These are phyloP conservation scores for Aureobasidium musti DNA, from an alignment of 2,329 filamentous ascomycete species.

Conservation along the genomic window DNA sequence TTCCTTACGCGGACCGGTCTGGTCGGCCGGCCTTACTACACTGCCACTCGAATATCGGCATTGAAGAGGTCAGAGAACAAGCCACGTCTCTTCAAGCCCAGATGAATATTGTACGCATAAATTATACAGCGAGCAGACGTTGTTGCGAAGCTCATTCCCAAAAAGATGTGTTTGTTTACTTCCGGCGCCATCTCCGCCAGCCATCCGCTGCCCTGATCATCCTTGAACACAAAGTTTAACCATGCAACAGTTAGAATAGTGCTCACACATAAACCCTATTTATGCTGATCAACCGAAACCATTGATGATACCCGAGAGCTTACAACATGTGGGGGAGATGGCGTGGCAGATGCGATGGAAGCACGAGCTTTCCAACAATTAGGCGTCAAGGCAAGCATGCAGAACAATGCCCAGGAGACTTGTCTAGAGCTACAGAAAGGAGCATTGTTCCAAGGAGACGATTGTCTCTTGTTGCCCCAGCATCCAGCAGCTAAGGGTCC, in stretches of 20 bases:
- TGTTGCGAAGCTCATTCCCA: neutral
- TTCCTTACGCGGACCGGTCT: neutral
- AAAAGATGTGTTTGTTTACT: neutral
- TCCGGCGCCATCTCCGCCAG: neutral
- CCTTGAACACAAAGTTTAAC: neutral
- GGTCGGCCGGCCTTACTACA: conserved; percentile 12
- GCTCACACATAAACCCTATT: conserved; percentile 23
- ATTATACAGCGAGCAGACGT: neutral
- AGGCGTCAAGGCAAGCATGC: conserved; percentile 26
- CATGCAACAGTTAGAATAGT: neutral
- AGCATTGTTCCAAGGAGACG: neutral
- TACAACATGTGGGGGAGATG: conserved; percentile 13
- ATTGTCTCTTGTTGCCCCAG: conserved; percentile 13
- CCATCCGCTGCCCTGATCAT: neutral
- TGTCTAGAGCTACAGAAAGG: neutral
- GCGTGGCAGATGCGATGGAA: neutral
- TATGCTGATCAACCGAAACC: conserved; percentile 15
- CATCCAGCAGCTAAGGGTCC: neutral
- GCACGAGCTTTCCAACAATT: neutral
- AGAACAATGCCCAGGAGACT: too few relatives aligned
- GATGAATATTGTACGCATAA: neutral
- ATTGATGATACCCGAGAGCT: neutral
- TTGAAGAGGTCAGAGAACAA: neutral
- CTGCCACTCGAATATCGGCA: neutral
- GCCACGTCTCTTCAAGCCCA: neutral